Evolutionary conservation across 2,329 filamentous ascomycete species (phyloP).

Genomic region (Macrophomina tecta): DNA sequence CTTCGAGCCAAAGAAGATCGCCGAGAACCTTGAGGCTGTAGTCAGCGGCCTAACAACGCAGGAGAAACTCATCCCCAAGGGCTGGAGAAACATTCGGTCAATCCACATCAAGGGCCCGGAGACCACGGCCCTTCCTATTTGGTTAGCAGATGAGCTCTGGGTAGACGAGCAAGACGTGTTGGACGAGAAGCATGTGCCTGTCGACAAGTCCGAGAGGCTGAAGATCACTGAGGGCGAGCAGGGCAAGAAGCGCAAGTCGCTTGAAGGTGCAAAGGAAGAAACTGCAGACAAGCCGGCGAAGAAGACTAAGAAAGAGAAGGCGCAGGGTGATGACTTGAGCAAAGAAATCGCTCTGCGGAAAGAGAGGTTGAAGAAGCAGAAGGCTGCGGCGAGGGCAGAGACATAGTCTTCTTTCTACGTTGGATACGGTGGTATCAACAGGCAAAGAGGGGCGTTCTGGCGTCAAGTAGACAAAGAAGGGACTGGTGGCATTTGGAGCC

Average conservation of each 20-base stretch:
- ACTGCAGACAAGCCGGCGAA: constrained; percentile 31
- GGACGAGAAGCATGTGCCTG: constrained; percentile 50
- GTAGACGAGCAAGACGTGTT: constrained; percentile 76
- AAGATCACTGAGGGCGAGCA: constrained; percentile 20
- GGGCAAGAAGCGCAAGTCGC: constrained; percentile 29
- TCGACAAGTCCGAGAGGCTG: constrained; percentile 34
- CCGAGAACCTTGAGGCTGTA: constrained; percentile 80
- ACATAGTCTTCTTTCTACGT: constrained; percentile 6
- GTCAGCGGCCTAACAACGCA: constrained; percentile 59
- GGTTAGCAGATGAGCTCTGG: constrained; percentile 93
- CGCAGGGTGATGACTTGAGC: constrained; percentile 29
- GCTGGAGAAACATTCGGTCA: constrained; percentile 84
- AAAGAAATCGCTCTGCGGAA: constrained; percentile 45
- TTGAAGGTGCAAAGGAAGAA: constrained; percentile 43
- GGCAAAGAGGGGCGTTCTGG: constrained; percentile 26
- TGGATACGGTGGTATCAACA: constrained; percentile 10
- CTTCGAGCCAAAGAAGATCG: constrained; percentile 76
- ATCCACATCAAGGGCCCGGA: constrained; percentile 91
- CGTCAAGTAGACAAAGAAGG: constrained; percentile 25
- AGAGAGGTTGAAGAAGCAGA: constrained; percentile 57
- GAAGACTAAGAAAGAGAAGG: constrained; percentile 62
- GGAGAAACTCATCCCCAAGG: constrained; percentile 80
- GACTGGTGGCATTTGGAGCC: not conserved
- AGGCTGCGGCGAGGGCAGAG: constrained; percentile 48
- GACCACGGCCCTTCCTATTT: constrained; percentile 90